A percentile compares a stretch with the other conserved stretches of the same genome.
phyloP scores from a whole-genome alignment of 306 rosid genomes.

The Clitoria ternatea region DNA sequence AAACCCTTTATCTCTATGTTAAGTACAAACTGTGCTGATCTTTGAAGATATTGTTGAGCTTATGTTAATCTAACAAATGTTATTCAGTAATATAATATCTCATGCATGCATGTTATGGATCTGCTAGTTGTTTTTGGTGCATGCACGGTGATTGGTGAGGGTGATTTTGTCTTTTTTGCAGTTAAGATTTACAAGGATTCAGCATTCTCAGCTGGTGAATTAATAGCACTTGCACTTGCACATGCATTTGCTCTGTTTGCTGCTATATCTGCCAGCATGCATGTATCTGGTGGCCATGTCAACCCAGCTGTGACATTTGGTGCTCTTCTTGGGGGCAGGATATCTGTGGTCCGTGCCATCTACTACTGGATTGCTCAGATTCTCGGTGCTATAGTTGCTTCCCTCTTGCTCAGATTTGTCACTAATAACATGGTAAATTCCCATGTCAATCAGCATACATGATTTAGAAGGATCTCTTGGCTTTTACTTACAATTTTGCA shows the following conservation, averaged over 20 bases:
- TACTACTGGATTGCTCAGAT: conserved; percentile 93
- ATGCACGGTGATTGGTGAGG: background rate
- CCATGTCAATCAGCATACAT: no score
- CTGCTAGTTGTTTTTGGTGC: background rate
- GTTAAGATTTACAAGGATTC: conserved; percentile 68
- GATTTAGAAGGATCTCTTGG: no score
- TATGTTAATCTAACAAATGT: background rate
- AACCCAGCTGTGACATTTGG: conserved; percentile 95
- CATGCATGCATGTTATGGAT: background rate
- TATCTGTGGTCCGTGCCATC: conserved; percentile 68
- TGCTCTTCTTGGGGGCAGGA: conserved; percentile 78
- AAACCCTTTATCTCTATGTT: no score
- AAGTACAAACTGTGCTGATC: no score
- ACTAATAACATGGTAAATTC: conserved; percentile 74
- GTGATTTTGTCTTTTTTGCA: conserved; percentile 28
- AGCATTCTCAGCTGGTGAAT: conserved; percentile 52
- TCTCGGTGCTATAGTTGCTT: conserved; percentile 68
- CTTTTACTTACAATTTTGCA: no score
- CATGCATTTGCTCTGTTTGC: conserved; percentile 70
- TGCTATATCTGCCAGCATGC: conserved; percentile 68
- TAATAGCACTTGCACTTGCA: conserved; percentile 58
- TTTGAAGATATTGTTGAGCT: no score
- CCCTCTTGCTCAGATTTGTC: conserved; percentile 75
- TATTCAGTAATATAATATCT: background rate
- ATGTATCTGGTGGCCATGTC: conserved; percentile 85